Evolutionary conservation across 345 rosid genomes (phyloP).

Genomic region (Dipteronia dyeriana): DNA sequence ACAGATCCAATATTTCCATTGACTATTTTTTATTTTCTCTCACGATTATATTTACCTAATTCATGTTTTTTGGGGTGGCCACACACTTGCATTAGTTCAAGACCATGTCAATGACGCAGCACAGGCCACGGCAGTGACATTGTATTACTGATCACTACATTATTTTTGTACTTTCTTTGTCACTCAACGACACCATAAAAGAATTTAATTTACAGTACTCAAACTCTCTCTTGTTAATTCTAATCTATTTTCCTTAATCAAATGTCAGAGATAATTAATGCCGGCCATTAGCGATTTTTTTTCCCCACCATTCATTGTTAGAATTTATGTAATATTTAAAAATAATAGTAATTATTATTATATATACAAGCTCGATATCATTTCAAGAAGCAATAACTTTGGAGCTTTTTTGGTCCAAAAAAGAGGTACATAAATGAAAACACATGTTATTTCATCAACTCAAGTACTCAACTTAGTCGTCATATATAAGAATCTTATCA

Average conservation of each 20-base stretch:
- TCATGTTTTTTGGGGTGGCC: constrained; percentile 3
- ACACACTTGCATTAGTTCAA: background rate
- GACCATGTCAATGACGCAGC: background rate
- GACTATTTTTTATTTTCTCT: too few relatives aligned
- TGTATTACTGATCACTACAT: background rate
- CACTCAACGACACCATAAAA: background rate
- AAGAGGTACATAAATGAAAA: constrained; percentile 1
- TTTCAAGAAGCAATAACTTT: too few relatives aligned
- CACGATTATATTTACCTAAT: background rate
- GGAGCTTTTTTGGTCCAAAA: background rate
- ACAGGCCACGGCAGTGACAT: background rate
- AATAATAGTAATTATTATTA: too few relatives aligned
- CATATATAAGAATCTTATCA: background rate
- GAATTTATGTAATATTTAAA: too few relatives aligned
- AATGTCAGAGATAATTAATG: too few relatives aligned
- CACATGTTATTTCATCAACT: background rate
- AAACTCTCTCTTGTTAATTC: too few relatives aligned
- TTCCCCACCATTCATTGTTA: too few relatives aligned
- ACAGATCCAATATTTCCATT: too few relatives aligned
- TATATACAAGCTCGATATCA: too few relatives aligned
- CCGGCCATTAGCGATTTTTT: too few relatives aligned
- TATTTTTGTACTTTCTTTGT: background rate
- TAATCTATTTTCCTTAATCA: too few relatives aligned
- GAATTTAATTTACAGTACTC: background rate
- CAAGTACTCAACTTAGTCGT: background rate